These are phyloP conservation scores for Saturnispora halmiae DNA, from an alignment of 805 yeast species.

Conservation along the genomic window DNA sequence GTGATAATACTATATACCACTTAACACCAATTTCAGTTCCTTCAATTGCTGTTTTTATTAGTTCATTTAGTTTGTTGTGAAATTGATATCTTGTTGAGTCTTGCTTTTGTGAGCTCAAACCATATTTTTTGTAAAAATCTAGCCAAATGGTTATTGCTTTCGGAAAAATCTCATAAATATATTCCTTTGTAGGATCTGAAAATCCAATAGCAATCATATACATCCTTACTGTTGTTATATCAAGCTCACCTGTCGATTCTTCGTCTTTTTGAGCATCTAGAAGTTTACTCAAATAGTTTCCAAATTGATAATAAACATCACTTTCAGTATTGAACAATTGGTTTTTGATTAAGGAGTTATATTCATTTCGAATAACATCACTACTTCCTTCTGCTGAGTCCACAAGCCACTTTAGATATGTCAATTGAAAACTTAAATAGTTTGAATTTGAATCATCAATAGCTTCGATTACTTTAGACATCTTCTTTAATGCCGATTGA, in stretches of 20 bases:
- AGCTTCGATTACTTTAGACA: constrained; percentile 34
- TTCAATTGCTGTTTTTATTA: constrained; percentile 19
- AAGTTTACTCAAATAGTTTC: constrained; percentile 68
- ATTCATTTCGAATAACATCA: constrained; percentile 60
- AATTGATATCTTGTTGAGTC: background rate
- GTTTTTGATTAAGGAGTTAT: constrained; percentile 41
- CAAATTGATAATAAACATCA: constrained; percentile 71
- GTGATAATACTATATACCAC: constrained; percentile 85
- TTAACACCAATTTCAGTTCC: constrained; percentile 27
- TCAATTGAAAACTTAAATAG: constrained; percentile 44
- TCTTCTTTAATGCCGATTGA: constrained; percentile 66
- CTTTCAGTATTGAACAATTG: constrained; percentile 43
- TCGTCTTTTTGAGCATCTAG: constrained; percentile 48
- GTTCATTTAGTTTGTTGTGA: constrained; percentile 10
- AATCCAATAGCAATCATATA: constrained; percentile 51
- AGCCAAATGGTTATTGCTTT: constrained; percentile 88
- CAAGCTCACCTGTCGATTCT: constrained; percentile 40
- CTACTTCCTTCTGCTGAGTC: constrained; percentile 76
- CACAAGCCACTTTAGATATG: constrained; percentile 85
- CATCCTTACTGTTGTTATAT: constrained; percentile 43
- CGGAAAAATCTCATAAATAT: constrained; percentile 68
- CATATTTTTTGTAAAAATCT: constrained; percentile 47
- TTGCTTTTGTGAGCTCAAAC: constrained; percentile 3
- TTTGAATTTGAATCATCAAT: constrained; percentile 18
- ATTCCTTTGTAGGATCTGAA: constrained; percentile 37